Base-by-base conservation (phyloP, 768 basidiomycete species). In the Daedaleopsis nitida region DNA sequence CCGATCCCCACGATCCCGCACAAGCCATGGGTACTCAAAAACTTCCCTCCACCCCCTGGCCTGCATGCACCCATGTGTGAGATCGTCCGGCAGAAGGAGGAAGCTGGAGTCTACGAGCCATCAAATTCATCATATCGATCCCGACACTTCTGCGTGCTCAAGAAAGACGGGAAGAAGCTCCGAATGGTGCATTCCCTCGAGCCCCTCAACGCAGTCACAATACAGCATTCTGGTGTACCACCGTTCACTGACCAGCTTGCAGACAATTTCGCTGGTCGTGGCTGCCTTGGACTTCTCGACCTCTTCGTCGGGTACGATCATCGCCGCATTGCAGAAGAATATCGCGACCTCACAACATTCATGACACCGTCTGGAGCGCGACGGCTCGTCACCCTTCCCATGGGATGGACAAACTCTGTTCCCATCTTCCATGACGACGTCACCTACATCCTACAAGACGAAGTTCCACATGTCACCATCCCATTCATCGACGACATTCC, bases 401-500 rank as follows among this genome's bases (percentile, higher is more conserved):
- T 78, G 76, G 81, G 80, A 0, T 78, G 69, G 44, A 80, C 79
- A 0, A 80, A 81, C 24, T 75, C 73, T 0, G 71, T 75, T 0
- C 74, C 73, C 0, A 76, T 80, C 1, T 76, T 79, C 49, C 77
- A 82, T 16, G 76, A 72, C 14, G 72, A 80, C 55, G 69, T 79
- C 7, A 69, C 69, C 0, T 73, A 44, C 21, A 42, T 42, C 24
- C 45, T 56, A 10, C 0, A 53, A n/a, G 34, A 34, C 17, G 75
- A 82, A 58, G 81, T 83, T 1, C 78, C 77, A 17, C 24, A 78
- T 1, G 23, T 69, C 6, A 76, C 75, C 0, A 59, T 65, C 0
- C 73, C 72, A 0, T 84, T 73, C 52, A 72, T 83, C 11, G 76
- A 84, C 59, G 74, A 83, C 59, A 62, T 76, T 0, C 70, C 71